A percentile compares a stretch with the other conserved stretches of the same genome.
phyloP scores from a whole-genome alignment of 805 yeast genomes.

The Lachancea dasiensis region DNA sequence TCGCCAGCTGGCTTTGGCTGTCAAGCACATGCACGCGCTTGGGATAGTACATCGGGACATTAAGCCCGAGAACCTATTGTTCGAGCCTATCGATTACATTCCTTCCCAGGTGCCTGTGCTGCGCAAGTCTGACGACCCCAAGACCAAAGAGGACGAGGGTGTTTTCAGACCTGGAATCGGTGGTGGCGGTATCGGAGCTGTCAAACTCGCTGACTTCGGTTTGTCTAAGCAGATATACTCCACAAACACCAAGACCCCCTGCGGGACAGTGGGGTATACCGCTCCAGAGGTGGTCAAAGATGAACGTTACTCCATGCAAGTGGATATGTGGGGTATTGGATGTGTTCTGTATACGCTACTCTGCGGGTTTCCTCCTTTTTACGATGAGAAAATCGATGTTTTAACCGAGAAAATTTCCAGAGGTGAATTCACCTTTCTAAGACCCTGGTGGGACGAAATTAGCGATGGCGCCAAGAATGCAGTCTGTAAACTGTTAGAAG shows the following conservation, averaged over 20 bases:
- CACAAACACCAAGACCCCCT: constrained; percentile 88
- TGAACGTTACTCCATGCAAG: constrained; percentile 86
- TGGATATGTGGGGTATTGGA: constrained; percentile 98
- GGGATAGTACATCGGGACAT: constrained; percentile 82
- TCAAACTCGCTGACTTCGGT: constrained; percentile 94
- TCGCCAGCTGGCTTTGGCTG: constrained; percentile 55
- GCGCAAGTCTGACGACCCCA: constrained; percentile 62
- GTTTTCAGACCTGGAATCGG: constrained; percentile 73
- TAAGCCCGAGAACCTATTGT: constrained; percentile 73
- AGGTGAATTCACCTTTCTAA: constrained; percentile 67
- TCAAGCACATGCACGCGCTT: constrained; percentile 63
- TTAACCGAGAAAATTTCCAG: constrained; percentile 61
- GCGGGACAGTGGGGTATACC: constrained; percentile 98
- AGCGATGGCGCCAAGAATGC: constrained; percentile 63
- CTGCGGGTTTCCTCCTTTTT: constrained; percentile 98
- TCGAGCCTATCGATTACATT: constrained; percentile 49
- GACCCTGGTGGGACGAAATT: constrained; percentile 90
- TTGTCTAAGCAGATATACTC: constrained; percentile 86
- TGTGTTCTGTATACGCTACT: constrained; percentile 89
- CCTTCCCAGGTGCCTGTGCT: constrained; percentile 37
- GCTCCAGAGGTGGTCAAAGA: constrained; percentile 98
- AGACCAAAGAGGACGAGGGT: constrained; percentile 80
- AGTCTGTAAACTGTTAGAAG: constrained; percentile 58
- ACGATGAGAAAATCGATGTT: constrained; percentile 61
- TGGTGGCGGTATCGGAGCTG: constrained; percentile 85